Conservation (phyloP, 129 eudicot genomes). For the Smallanthus sonchifolius region DNA sequence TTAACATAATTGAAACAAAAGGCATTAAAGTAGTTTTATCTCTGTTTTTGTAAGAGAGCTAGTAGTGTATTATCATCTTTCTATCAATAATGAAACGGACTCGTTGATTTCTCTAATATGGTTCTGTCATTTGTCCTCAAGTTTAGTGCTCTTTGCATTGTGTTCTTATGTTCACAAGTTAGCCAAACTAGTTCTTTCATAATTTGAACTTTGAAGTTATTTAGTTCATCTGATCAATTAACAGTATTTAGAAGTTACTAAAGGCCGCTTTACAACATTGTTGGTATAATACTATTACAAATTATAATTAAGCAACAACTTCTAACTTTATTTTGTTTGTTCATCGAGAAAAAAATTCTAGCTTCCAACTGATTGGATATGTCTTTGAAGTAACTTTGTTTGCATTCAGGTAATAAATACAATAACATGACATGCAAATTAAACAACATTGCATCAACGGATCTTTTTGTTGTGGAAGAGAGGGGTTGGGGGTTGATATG, state of each 20-base stretch:
- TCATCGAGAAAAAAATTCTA: neutral
- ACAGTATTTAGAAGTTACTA: neutral
- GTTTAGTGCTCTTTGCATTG: neutral
- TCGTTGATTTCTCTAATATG: neutral
- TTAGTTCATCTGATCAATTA: neutral
- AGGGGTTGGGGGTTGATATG: no score
- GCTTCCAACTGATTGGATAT: neutral
- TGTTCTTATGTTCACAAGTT: neutral
- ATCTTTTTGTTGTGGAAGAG: no score
- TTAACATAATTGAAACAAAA: neutral
- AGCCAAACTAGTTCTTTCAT: neutral
- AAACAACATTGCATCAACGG: no score
- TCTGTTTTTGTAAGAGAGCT: neutral
- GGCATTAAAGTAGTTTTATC: neutral
- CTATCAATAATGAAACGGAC: constrained; percentile 2
- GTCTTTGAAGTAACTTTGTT: no score
- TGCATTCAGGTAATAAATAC: no score
- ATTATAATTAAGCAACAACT: neutral
- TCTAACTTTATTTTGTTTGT: neutral
- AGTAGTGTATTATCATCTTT: neutral
- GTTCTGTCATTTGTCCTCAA: neutral
- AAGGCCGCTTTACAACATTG: neutral
- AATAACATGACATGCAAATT: no score
- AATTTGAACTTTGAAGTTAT: neutral
- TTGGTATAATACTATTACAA: neutral